Evolutionary conservation across 805 yeast genomes (phyloP).

Genomic region (Hanseniaspora osmophila): DNA sequence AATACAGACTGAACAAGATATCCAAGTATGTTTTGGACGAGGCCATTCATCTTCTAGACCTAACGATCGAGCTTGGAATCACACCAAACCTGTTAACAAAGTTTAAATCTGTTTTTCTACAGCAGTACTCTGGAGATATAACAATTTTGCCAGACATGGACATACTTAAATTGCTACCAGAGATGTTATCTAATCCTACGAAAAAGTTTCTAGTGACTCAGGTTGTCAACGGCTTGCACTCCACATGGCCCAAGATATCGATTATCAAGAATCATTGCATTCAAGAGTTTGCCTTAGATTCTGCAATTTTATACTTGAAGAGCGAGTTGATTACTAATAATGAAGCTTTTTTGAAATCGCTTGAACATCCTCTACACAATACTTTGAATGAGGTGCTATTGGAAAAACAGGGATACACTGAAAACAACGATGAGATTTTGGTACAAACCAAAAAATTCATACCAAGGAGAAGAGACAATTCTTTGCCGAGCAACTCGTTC

Average conservation of each 20-base stretch:
- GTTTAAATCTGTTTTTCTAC: conserved; percentile 61
- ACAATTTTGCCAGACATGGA: conserved; percentile 75
- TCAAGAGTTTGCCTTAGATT: conserved; percentile 75
- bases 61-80: conserved; percentile 64
- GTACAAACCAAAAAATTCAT: neutral
- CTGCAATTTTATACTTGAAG: conserved; percentile 54
- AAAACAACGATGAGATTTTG: neutral
- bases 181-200: conserved; percentile 68
- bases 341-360: neutral
- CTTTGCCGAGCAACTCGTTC: neutral
- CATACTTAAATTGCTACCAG: conserved; percentile 39
- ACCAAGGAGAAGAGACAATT: neutral
- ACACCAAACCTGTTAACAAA: conserved; percentile 61
- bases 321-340: conserved; percentile 38
- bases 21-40: conserved; percentile 56
- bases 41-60: conserved; percentile 59
- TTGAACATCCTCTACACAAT: neutral
- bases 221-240: conserved; percentile 70
- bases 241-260: conserved; percentile 87
- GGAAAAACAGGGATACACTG: neutral
- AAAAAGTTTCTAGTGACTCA: conserved; percentile 46
- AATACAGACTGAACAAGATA: conserved; percentile 35
- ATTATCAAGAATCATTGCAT: conserved; percentile 81
- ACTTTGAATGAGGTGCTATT: neutral
- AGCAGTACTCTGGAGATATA: conserved; percentile 84